Percentiles rank a stretch among this genome's conserved stretches.
phyloP scores from a whole-genome alignment of 352 stramenopile genomes.

The Globisporangium echinulatum region DNA sequence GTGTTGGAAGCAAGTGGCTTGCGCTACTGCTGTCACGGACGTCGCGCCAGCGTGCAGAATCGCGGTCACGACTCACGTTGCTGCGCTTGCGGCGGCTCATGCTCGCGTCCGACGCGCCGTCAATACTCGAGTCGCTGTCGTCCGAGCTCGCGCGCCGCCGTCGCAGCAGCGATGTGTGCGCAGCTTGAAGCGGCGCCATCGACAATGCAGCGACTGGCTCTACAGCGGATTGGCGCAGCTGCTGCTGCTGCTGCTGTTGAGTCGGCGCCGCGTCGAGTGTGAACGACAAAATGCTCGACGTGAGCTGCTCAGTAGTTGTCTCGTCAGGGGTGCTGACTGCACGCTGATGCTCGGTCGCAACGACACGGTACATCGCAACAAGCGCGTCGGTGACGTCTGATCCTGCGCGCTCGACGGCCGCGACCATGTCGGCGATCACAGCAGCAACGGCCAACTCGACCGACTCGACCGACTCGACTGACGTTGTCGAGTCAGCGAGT shows the following conservation, averaged over 20 bases:
- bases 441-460: not conserved
- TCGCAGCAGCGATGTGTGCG: constrained; percentile 21
- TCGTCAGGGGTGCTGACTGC: constrained; percentile 26
- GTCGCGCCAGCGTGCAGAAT: constrained; percentile 6
- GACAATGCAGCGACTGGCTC: not conserved
- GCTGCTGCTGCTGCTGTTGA: constrained; percentile 2
- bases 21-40: constrained; percentile 5
- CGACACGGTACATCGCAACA: not conserved
- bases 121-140: constrained; percentile 56
- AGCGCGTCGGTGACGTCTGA: not conserved
- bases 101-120: constrained; percentile 46
- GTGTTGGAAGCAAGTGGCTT: not conserved
- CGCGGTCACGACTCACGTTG: constrained; percentile 26
- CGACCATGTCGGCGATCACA: not conserved
- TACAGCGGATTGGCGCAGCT: not conserved
- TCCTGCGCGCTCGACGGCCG: not conserved
- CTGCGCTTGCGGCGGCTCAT: constrained; percentile 57
- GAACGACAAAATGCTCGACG: constrained; percentile 45
- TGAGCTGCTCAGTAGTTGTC: constrained; percentile 37
- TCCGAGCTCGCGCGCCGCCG: constrained; percentile 42
- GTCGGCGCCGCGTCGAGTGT: constrained; percentile 16
- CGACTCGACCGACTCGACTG: too few species aligned
- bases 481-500: too few species aligned
- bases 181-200: not conserved
- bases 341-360: not conserved